Base-by-base conservation (phyloP, 352 stramenopile species). In the Phytophthora syringae region DNA sequence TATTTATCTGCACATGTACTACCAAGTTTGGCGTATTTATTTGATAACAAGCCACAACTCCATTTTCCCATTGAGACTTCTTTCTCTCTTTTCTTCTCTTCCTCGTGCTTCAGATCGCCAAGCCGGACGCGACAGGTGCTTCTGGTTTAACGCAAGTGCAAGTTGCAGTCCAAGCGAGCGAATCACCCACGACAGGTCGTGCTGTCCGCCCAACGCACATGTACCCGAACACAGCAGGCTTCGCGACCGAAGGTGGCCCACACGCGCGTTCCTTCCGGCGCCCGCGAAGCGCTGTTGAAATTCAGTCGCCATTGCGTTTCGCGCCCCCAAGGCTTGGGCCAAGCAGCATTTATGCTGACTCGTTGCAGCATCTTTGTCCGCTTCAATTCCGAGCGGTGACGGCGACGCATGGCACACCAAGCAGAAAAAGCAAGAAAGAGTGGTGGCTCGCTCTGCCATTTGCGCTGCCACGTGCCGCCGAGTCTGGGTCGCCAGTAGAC, bases 1-100 rank as follows among this genome's bases (percentile, higher is more conserved):
- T 84, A 82, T 84, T 84, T 86, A 86, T 76, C 60, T 39, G 62
- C 52, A 44, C 40, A 49, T 66, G 55, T 66, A 60, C 52, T n/a
- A 71, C 5, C 13, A 42, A 62, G 48, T 65, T 71, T 64, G 51
- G 64, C 64, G 64, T 72, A 64, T 69, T 72, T 68, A 69, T 72
- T 68, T 25, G 22, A 47, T 59, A 60, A 21, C 43, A n/a, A n/a
- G n/a, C n/a, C 52, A 63, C 34, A 27, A 40, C 9, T 27, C n/a
- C 16, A 49, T 39, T 49, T 37, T n/a, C n/a, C n/a, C n/a, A n/a
- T n/a, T n/a, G n/a, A n/a, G n/a, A n/a, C n/a, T 9, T 6, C 10
- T 40, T 52, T 45, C 43, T 39, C 21, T 63, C 22, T 44, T 37
- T 30, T 47, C 15, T 18, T 7, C 18, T 20, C 44, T 21, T 53